Evolutionary conservation across 192 early-diverging fungal species (phyloP).

Genomic region (Gryganskiella cystojenkinii): DNA sequence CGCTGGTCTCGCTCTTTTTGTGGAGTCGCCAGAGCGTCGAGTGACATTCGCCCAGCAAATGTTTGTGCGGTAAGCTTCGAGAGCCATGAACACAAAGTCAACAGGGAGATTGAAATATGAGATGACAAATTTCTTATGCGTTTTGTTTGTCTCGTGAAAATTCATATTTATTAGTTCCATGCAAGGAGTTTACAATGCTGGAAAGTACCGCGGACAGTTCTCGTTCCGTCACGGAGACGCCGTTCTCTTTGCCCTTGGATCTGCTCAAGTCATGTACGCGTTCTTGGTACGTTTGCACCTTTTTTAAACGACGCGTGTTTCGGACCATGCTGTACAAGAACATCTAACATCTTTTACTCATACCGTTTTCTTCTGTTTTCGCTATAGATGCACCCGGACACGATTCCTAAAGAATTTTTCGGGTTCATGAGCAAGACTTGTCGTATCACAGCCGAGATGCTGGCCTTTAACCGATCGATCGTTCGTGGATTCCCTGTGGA

Average conservation of each 20-base stretch:
- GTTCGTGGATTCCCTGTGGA: constrained; percentile 57
- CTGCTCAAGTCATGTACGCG: constrained; percentile 66
- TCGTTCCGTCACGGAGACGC: constrained; percentile 66
- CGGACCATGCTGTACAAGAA: neutral
- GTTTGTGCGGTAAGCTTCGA: constrained; percentile 60
- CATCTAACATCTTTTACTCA: no score
- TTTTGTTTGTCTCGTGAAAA: constrained; percentile 1
- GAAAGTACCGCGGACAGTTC: constrained; percentile 61
- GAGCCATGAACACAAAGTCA: no score
- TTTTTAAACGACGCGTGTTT: neutral
- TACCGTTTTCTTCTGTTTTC: neutral
- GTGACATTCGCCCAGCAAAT: constrained; percentile 68
- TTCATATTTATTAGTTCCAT: constrained; percentile 50
- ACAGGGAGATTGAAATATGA: no score
- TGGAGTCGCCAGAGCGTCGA: constrained; percentile 63
- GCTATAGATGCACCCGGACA: constrained; percentile 66
- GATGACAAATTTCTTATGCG: constrained; percentile 27
- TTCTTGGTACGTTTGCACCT: constrained; percentile 61
- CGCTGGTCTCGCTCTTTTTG: constrained; percentile 61
- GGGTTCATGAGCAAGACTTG: constrained; percentile 72
- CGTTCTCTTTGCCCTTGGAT: constrained; percentile 61
- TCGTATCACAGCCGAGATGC: constrained; percentile 62
- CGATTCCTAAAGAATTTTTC: constrained; percentile 66
- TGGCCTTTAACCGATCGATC: constrained; percentile 66
- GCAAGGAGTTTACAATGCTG: constrained; percentile 66